Base-by-base conservation (phyloP, 2,329 filamentous ascomycete species). In the Pyricularia sp. region DNA sequence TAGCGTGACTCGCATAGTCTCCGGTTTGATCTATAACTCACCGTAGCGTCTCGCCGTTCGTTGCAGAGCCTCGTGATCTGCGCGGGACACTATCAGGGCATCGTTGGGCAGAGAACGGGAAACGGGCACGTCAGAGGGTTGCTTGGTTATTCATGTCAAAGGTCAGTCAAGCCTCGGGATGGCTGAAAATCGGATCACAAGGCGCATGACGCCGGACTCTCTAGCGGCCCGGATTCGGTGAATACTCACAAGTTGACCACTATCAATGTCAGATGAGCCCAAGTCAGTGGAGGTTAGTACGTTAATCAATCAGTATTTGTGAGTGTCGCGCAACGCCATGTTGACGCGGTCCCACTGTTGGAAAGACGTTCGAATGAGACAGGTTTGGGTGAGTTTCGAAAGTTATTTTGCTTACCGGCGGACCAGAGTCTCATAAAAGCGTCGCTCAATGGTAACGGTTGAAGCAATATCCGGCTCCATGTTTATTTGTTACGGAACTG, bases 1-100 rank as follows among this genome's bases (percentile, higher is more conserved):
- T 65, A 65, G 64, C 33, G 28, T 33, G 66, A 58, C n/a, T 33
- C 50, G 66, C 55, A 42, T 33, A 31, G 20, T n/a, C 20, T 36
- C 23, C 42, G 50, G 23, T n/a, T 12, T 14, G 55, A 14, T 20
- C n/a, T 11, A n/a, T 14, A 23, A 69, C 71, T 66, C 82, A 89
- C 87, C 80, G 74, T 88, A 89, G 76, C 88, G 83, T 70, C 79
- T 81, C 66, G 82, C 80, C 68, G 73, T 71, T 69, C 83, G 77
- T 72, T 88, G 81, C 70, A 93, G 81, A 66, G 77, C 77, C 66
- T 89, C 83, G 77, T 92, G 87, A 74, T 93, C 88, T 66, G 78
- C 76, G 74, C 83, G 87, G 55, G 85, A 79, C 68, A 92, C 84
- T 69, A 81, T 84, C 65, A 91, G 80, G 71, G 79, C 80, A 77